phyloP scores from a whole-genome alignment of 2,329 filamentous ascomycete genomes.

The Intubia oerlemansii region DNA sequence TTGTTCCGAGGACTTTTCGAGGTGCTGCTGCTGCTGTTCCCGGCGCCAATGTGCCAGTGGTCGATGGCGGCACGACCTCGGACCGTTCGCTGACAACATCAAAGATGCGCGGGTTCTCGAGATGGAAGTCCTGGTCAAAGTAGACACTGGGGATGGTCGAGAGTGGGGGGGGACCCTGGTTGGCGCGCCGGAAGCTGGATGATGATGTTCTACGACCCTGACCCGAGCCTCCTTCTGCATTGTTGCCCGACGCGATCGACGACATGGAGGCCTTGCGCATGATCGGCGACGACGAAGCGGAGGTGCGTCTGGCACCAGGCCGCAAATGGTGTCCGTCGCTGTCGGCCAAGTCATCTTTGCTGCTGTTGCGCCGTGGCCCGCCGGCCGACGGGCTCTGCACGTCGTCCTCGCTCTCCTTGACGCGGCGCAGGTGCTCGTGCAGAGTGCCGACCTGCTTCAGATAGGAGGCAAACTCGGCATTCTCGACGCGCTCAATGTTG shows the following conservation, averaged over 20 bases:
- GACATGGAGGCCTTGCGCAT: constrained; percentile 22
- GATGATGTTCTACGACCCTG: too few relatives aligned
- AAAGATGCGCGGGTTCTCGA: constrained; percentile 91
- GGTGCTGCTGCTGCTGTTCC: constrained; percentile 19
- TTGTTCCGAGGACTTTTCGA: constrained; percentile 78
- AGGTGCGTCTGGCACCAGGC: constrained; percentile 19
- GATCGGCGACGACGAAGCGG: constrained; percentile 9
- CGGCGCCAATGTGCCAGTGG: constrained; percentile 28
- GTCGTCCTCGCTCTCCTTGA: constrained; percentile 58
- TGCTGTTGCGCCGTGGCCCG: constrained; percentile 16
- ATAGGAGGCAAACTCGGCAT: constrained; percentile 65
- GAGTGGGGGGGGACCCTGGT: constrained; percentile 60
- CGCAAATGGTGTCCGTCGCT: constrained; percentile 26
- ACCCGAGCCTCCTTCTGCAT: too few relatives aligned
- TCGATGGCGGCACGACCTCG: constrained; percentile 63
- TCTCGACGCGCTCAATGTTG: constrained; percentile 65
- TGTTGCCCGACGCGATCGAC: constrained; percentile 26
- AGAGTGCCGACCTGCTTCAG: constrained; percentile 66
- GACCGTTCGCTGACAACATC: constrained; percentile 92
- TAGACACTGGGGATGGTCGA: constrained; percentile 87
- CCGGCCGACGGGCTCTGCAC: constrained; percentile 18
- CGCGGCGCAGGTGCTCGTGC: constrained; percentile 73
- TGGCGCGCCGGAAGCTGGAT: constrained; percentile 30
- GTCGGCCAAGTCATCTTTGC: constrained; percentile 19
- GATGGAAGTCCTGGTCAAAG: constrained; percentile 83